These are phyloP conservation scores for Fusarium xylarioides DNA, from an alignment of 2,329 filamentous ascomycete genomes.

Conservation along the genomic window DNA sequence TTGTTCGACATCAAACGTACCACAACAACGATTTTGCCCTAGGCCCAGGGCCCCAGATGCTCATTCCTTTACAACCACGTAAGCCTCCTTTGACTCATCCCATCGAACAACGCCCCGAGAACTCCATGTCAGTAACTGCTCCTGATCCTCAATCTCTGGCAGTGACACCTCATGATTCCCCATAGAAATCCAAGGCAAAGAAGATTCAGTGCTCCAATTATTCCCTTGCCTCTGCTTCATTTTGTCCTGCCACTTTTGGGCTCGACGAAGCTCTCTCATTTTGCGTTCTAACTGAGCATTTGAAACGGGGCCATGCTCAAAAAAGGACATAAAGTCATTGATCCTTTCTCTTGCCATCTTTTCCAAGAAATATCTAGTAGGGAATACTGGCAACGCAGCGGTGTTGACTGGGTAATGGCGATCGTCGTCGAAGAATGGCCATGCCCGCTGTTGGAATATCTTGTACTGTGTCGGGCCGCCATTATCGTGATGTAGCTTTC, in stretches of 20 bases:
- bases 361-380: neutral
- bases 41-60: no score
- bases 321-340: rapidly evolving
- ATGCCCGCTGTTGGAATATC: constrained; percentile 22
- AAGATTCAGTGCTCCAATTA: rapidly evolving
- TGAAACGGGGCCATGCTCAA: neutral
- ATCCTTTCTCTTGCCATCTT: neutral
- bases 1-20: no score
- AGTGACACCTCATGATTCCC: neutral
- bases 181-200: neutral
- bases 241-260: neutral
- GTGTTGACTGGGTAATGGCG: neutral
- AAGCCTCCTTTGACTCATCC: neutral
- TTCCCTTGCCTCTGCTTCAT: rapidly evolving
- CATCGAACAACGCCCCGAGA: neutral
- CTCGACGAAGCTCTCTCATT: neutral
- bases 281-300: neutral
- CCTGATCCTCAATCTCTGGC: neutral
- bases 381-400: neutral
- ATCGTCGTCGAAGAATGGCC: constrained; percentile 14
- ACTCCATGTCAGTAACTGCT: neutral
- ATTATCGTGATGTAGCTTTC: no score
- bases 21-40: no score
- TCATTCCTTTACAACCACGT: neutral
- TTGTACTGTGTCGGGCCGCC: no score